Evolutionary conservation across 2,329 filamentous ascomycete species (phyloP), one percentile per base, ranked within the genome.

Genomic region (Colletotrichum endophyticum): DNA sequence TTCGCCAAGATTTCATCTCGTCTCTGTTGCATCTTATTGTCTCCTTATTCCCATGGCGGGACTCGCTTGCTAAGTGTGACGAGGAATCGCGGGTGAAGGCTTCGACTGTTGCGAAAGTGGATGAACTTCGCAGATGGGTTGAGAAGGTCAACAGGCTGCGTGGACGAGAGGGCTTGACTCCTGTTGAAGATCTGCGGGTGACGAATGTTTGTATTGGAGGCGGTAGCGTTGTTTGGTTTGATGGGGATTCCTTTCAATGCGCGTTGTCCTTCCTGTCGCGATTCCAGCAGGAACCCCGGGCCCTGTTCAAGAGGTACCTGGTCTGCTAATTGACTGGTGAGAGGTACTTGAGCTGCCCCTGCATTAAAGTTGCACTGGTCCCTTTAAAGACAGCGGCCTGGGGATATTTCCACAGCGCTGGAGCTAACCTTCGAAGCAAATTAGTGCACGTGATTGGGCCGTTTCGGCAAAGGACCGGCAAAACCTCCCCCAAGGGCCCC

Each of bases 1-100:
- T 99, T 99, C 80, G 96, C 96, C 81, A 97, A 89, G 80, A 99
- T 98, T 89, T 99, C 97, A 89, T 98, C 96, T 88, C 95, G 94
- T 81, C 96, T 94, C 90, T 96, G 94, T 87, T 94, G 92, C 89
- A 94, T 94, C 80, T 82, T 87, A 85, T 78, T 82, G 78, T 82
- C 80, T 84, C 81, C 81, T 83, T 81, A 85, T 82, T 85, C 88
- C 87, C 89, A 91, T 91, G 74, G 84, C 88, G 86, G 84, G 85
- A 84, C 81, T 78, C 75, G 75, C 75, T 76, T 75, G 78, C 75
- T 64, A 71, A 78, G 72, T 44, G 69, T 76, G 64, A 77, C 70
- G 72, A 73, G 28, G 36, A 25, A 59, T 61, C 64, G 39, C 27
- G 49, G 59, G 70, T 53, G 64, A 22, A 74, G 22, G 32, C 7